Evolutionary conservation across 306 rosid species (phyloP).

Genomic region (Corylus heterophylla): DNA sequence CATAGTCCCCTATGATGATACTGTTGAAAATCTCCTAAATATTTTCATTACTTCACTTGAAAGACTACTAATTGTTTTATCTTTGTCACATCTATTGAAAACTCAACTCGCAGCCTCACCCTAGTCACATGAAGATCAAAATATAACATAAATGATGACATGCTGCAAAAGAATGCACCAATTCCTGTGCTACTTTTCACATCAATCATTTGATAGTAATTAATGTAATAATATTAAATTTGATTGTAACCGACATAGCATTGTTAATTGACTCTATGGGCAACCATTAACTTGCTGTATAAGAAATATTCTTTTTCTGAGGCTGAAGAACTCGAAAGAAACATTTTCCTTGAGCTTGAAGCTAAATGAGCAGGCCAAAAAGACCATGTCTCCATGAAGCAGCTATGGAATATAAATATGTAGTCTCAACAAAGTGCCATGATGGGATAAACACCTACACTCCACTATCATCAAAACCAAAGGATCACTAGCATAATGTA

Average conservation of each 20-base stretch:
- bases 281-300: not conserved
- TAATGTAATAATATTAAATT: no score
- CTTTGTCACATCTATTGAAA: no score
- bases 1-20: not conserved
- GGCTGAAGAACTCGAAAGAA: not conserved
- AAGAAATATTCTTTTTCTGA: no score
- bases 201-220: no score
- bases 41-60: not conserved
- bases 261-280: no score
- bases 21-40: not conserved
- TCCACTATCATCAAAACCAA: not conserved
- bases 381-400: not conserved
- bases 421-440: not conserved
- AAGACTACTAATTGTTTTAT: not conserved
- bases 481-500: conserved; percentile 15
- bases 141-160: no score
- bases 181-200: no score
- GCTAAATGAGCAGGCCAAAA: not conserved
- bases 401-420: not conserved
- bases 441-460: not conserved
- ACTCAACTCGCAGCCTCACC: no score
- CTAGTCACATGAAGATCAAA: no score
- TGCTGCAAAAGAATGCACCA: no score
- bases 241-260: no score
- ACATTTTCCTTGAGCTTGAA: not conserved